Evolutionary conservation across 441 rosid species (phyloP), one percentile per base, ranked within the genome.

Genomic region (Mallotus japonicus): DNA sequence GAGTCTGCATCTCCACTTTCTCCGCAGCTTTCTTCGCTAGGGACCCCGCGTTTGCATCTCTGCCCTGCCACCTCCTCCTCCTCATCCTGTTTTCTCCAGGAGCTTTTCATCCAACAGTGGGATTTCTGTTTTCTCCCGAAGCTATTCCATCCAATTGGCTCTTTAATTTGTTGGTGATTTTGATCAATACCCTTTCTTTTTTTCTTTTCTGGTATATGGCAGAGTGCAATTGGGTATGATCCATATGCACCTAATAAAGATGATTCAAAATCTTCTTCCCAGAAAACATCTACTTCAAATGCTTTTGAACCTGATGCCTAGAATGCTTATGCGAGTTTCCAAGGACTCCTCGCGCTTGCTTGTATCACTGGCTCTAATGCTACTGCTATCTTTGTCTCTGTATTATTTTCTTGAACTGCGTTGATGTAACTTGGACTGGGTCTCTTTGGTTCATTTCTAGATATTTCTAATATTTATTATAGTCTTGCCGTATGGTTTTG

Each of bases 1-100:
- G 88, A 96, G 28, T 94, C 97, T 6, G 97, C 97, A 22, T 87
- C 98, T 13, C 98, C 97, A 1, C 87, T 94, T 28, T 92, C 97
- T 10, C 97, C 98, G 3, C 98, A 94, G 85, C 83, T 86, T 15
- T 94, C 98, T 19, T 81, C 94, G 24, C 81, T 91, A 53, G 98
- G 97, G 14, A 93, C 98, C 28, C 28, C 28, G 3, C 82, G 98
- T 55, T 80, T 93, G 92, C 72, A 97, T 94, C 61, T 86, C 92
- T 55, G 79, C 92, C 17, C 94, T 92, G 0, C 92, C 95, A 1
- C 92, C 85, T 0, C 87, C 82, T 3, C 87, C 78, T n/a, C 90
- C 88, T 0, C 85, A 88, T 14, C 80, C 83, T 20, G 79, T 84
- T 62, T 84, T 89, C 77, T 83, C 88, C 0, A 81, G 87, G 59